phyloP scores from a whole-genome alignment of 257 asterid species.

The Lavandula angustifolia region DNA sequence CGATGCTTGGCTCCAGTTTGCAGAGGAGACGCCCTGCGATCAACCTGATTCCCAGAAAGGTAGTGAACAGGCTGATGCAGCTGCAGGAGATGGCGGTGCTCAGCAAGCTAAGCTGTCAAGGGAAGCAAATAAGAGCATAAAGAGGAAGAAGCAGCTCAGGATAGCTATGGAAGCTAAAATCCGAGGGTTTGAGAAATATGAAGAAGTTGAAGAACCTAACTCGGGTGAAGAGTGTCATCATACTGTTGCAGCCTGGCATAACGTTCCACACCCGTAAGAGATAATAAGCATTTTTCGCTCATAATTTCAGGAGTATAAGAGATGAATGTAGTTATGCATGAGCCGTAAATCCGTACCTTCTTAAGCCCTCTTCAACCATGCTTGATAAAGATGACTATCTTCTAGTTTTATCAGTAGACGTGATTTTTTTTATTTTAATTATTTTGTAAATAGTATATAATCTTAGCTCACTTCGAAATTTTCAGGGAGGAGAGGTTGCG shows the following conservation, averaged over 20 bases:
- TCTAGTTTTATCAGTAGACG: background rate
- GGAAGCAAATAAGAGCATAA: conserved; percentile 51
- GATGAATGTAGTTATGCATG: conserved; percentile 1
- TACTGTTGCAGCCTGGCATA: conserved; percentile 93
- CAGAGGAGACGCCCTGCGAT: conserved; percentile 66
- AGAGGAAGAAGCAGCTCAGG: conserved; percentile 61
- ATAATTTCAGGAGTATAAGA: background rate
- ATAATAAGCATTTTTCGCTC: conserved; percentile 13
- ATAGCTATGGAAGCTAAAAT: conserved; percentile 91
- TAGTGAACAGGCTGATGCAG: conserved; percentile 62
- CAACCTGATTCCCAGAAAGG: conserved; percentile 51
- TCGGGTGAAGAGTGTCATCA: conserved; percentile 72
- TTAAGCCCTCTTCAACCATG: background rate
- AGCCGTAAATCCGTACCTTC: conserved; percentile 3
- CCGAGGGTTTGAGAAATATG: conserved; percentile 74
- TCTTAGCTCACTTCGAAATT: conserved; percentile 14
- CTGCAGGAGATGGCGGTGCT: conserved; percentile 72
- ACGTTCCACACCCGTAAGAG: conserved; percentile 97
- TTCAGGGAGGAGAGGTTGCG: conserved; percentile 93
- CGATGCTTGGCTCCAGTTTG: conserved; percentile 99
- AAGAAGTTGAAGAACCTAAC: conserved; percentile 54
- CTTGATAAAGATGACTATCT: conserved; percentile 9
- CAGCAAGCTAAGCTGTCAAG: conserved; percentile 55
- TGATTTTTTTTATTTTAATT: background rate
- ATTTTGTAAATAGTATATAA: conserved; percentile 4